Base-by-base conservation (phyloP, 768 basidiomycete genomes). In the Boletellus emodensis region DNA sequence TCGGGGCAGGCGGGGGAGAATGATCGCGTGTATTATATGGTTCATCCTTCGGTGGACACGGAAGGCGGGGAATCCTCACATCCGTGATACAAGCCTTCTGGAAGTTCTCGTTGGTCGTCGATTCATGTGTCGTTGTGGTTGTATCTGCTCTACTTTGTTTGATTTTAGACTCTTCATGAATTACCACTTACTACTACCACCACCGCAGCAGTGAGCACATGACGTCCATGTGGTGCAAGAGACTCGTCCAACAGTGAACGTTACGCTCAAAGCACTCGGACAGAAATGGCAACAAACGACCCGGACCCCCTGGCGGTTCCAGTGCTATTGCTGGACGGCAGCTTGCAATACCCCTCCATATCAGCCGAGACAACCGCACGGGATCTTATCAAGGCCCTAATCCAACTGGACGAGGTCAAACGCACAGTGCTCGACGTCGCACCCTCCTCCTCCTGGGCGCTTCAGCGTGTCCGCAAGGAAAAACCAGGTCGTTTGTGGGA, bases 21-120 rank as follows among this genome's bases (percentile, higher is more conserved):
- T 55, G 71, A 83, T 13, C 84, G 86, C 17, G 78, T 92, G 42
- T 86, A 83, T 66, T 94, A 94, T 63, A 84, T 94, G 82, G 90
- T 95, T 3, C 93, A 94, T 72, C 90, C 90, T 1, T 80, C 84
- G 2, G 90, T 93, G 33, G 90, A 93, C 60, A 80, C 81, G 9
- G 88, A 92, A 51, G 64, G 56, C 0, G 68, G 58, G 6, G 69
- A 71, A 17, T 73, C 73, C 8, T 75, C 73, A 20, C 55, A 63
- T 46, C 60, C 58, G 6, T 62, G 44, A 65, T 35, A 30, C n/a
- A 26, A 11, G 22, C 11, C 43, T 39, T 8, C n/a, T n/a, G n/a
- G n/a, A n/a, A n/a, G n/a, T n/a, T n/a, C 38, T 33, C 8, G 51
- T 30, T 36, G 3, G 30, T 47, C 17, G 26, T 48, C 26, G 48